phyloP scores from a whole-genome alignment of 164 flowering plant genomes.

The Umbilicus rupestris region DNA sequence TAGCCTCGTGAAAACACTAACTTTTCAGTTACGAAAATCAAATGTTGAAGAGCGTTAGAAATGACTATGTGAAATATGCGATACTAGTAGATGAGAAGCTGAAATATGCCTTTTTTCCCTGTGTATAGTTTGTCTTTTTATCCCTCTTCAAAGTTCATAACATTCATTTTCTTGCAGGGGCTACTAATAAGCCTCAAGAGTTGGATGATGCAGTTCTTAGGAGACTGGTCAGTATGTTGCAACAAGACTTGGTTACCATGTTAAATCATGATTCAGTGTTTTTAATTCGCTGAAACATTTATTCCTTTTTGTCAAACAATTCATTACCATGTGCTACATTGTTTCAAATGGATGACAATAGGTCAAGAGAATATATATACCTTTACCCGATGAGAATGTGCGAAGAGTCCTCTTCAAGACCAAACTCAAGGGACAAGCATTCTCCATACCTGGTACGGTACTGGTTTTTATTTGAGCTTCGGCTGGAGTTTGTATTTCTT shows the following conservation, averaged over 20 bases:
- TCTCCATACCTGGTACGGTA: conserved; percentile 75
- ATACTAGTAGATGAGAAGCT: background rate
- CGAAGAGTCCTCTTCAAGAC: conserved; percentile 63
- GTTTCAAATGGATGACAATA: conserved; percentile 9
- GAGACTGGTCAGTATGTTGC: conserved; percentile 25
- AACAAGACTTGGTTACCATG: background rate
- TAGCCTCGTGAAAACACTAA: background rate
- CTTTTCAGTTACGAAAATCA: too few species aligned
- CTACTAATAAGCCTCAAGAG: conserved; percentile 98
- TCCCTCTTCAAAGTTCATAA: background rate
- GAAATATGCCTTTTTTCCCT: background rate
- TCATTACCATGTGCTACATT: background rate
- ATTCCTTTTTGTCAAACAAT: background rate
- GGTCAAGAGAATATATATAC: conserved; percentile 94
- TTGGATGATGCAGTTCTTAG: conserved; percentile 97
- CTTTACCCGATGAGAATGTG: conserved; percentile 78
- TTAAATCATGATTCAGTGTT: background rate
- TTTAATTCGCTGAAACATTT: background rate
- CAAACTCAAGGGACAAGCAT: conserved; percentile 82
- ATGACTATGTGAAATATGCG: background rate
- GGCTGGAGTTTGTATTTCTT: background rate
- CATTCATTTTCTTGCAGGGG: conserved; percentile 50
- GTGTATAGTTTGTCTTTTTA: background rate
- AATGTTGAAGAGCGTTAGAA: background rate
- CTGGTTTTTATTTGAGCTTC: conserved; percentile 2